Percentiles rank a stretch among this genome's conserved stretches.
phyloP scores from a whole-genome alignment of 495 filamentous ascomycete species.

The Penicillium paradoxum region DNA sequence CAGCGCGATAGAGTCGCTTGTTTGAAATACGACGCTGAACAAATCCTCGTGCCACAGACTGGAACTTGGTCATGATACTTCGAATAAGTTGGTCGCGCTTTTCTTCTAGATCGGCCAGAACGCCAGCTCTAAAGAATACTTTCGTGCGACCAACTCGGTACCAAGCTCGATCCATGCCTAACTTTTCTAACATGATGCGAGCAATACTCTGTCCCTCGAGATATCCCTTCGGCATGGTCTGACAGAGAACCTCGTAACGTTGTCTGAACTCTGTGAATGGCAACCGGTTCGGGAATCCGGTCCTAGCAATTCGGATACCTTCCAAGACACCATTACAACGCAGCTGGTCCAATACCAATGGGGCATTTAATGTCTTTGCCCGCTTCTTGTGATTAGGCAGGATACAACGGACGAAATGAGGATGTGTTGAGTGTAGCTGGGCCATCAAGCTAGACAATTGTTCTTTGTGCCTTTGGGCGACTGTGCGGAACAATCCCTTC shows the following conservation, averaged over 20 bases:
- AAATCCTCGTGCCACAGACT: constrained; percentile 86
- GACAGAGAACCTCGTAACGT: constrained; percentile 94
- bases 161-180: constrained; percentile 74
- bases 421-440: constrained; percentile 94
- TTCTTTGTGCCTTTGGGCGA: constrained; percentile 96
- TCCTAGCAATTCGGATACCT: constrained; percentile 94
- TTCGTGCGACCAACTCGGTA: constrained; percentile 96
- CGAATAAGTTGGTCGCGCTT: constrained; percentile 86
- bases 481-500: constrained; percentile 94
- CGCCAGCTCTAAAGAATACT: constrained; percentile 96
- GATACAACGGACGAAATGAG: constrained; percentile 97
- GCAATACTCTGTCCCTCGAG: constrained; percentile 84
- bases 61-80: constrained; percentile 90
- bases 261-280: constrained; percentile 91
- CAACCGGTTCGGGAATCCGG: constrained; percentile 95
- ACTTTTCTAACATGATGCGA: constrained; percentile 81
- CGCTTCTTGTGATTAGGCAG: constrained; percentile 97
- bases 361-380: constrained; percentile 86
- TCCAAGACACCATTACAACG: constrained; percentile 98
- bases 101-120: constrained; percentile 95
- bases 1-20: constrained; percentile 89
- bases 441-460: constrained; percentile 91
- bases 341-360: constrained; percentile 89
- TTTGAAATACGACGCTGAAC: constrained; percentile 79
- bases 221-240: constrained; percentile 82